Evolutionary conservation across 163 green algal genomes (phyloP), one percentile per base, ranked within the genome.

Genomic region (Trebouxia gelatinosa): DNA sequence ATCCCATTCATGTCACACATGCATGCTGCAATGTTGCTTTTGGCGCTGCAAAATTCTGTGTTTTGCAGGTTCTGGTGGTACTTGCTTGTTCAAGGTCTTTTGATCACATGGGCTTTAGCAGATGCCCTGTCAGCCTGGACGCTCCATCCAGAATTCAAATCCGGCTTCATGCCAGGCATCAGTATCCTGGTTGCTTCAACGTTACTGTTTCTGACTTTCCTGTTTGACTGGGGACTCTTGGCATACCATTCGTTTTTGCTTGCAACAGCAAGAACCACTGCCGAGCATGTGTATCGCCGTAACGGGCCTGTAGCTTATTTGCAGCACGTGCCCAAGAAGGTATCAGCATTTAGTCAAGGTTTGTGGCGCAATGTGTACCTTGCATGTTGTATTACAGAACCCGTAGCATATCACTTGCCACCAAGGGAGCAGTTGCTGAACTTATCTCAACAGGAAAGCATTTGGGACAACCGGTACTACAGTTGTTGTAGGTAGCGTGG

Each of bases 211-310:
- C 31, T 79, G 26, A 71, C 72, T 1, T 68, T 71, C 29, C 7
- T 83, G n/a, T 83, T 83, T 70, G 78, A 79, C 13, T 66, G 57
- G 34, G 46, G 70, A 26, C 50, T 83, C 5, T 61, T 68, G 39
- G 23, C 54, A 9, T 82, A 70, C 68, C 84, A 88, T 26, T 70
- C 48, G 0, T 86, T 84, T 72, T 72, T 88, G 2, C 46, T 83
- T 19, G 54, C 78, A 26, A 85, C 77, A 31, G 80, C 78, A 35
- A 74, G 81, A 62, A 88, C 78, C 16, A 86, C 81, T 26, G 84
- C 78, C 40, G 84, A 88, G 78, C 67, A 75, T n/a, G 31, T 75
- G 4, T 62, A 82, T 16, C 62, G 67, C 7, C 59, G 48, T 13
- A 59, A 59, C 35, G 80, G 75, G 21, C 54, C 68, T 31, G 76